A percentile compares a stretch with the other conserved stretches of the same genome.
Evolutionary conservation across 108 stramenopile species (phyloP).

Genomic region (Discostella stelligeroides): DNA sequence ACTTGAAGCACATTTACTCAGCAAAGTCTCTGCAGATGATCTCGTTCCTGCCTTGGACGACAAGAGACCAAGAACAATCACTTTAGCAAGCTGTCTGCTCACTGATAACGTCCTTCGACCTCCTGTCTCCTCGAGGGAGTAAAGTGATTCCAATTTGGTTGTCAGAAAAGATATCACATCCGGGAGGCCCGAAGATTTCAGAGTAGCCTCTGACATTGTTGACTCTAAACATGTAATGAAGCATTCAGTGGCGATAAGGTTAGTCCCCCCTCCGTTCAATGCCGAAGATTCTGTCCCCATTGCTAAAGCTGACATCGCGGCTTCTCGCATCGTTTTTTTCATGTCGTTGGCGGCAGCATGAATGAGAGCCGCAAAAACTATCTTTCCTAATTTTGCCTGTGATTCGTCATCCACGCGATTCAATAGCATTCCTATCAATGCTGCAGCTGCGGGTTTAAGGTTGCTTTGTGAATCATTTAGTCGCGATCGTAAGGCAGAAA

Average conservation of each 20-base stretch:
- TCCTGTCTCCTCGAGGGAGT: conserved; percentile 2
- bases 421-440: conserved; percentile 62
- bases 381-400: conserved; percentile 73
- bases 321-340: conserved; percentile 86
- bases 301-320: conserved; percentile 64
- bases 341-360: conserved; percentile 85
- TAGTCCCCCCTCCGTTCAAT: conserved; percentile 60
- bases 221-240: conserved; percentile 60
- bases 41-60: conserved; percentile 82
- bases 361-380: conserved; percentile 65
- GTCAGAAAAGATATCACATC: conserved; percentile 66
- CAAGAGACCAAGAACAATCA: conserved; percentile 65
- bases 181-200: conserved; percentile 68
- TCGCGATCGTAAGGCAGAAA: conserved; percentile 65
- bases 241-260: conserved; percentile 58
- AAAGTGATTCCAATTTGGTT: conserved; percentile 14
- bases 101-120: conserved; percentile 1
- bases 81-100: conserved; percentile 49
- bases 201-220: conserved; percentile 76
- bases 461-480: conserved; percentile 89
- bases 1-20: conserved; percentile 42
- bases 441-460: conserved; percentile 83
- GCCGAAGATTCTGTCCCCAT: conserved; percentile 48
- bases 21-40: conserved; percentile 66
- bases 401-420: conserved; percentile 61